Evolutionary conservation across 192 early-diverging fungal species (phyloP).

Genomic region (Coemansia sp.): DNA sequence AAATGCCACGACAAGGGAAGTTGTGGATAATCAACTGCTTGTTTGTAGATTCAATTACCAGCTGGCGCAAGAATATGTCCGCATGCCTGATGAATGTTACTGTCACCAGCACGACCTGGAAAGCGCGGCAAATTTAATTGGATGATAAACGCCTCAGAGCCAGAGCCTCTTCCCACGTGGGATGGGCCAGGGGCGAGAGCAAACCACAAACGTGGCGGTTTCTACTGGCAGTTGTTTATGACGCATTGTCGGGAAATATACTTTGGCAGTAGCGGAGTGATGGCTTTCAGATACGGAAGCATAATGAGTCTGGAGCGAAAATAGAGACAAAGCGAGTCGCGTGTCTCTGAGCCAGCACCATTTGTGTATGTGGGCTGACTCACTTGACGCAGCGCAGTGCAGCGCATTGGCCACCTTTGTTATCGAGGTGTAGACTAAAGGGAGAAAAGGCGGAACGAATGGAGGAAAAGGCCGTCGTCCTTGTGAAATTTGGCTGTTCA

Average conservation of each 20-base stretch:
- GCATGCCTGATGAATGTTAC: no score
- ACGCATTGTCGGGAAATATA: neutral
- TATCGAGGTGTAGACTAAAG: no score
- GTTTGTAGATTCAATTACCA: no score
- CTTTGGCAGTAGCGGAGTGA: neutral
- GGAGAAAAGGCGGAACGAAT: neutral
- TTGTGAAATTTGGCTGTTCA: neutral
- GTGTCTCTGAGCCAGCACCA: neutral
- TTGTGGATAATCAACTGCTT: no score
- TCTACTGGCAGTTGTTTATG: neutral
- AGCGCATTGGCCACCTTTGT: neutral
- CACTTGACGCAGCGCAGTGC: neutral
- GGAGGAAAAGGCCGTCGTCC: neutral
- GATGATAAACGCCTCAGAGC: neutral
- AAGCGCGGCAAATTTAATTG: no score
- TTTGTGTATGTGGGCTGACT: neutral
- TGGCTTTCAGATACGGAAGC: neutral
- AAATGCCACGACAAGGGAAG: no score
- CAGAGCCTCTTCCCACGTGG: slow-evolving; percentile 9
- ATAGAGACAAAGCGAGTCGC: neutral
- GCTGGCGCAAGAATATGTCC: no score
- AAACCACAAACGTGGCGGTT: slow-evolving; percentile 13
- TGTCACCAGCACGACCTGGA: no score
- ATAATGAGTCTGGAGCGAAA: neutral
- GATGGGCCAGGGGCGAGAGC: neutral